phyloP scores from a whole-genome alignment of 352 stramenopile species.

The Globisporangium nodosum region DNA sequence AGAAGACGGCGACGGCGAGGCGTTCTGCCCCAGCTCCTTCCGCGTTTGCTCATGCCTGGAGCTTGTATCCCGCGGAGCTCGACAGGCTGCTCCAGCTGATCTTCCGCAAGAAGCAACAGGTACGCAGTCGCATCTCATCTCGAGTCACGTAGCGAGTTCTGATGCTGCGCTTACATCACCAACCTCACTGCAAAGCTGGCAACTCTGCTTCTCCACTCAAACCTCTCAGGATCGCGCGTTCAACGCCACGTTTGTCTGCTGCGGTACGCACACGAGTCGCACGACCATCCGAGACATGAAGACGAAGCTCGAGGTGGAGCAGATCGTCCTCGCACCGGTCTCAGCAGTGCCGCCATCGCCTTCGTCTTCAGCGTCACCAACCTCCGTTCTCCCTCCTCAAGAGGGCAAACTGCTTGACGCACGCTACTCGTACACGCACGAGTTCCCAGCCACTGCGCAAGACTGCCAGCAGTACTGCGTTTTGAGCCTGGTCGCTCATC shows the following conservation, averaged over 20 bases:
- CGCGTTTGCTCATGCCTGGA: conserved; percentile 21
- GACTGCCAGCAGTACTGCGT: conserved; percentile 32
- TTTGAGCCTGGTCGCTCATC: conserved; percentile 46
- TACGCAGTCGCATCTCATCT: conserved; percentile 6
- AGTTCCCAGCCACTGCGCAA: conserved; percentile 13
- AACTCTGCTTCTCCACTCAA: background rate
- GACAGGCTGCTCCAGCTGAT: conserved; percentile 28
- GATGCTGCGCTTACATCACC: background rate
- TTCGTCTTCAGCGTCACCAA: conserved; percentile 7
- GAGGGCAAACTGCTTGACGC: conserved; percentile 8
- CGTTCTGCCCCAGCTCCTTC: background rate
- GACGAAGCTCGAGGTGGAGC: conserved; percentile 28
- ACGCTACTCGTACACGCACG: conserved; percentile 18
- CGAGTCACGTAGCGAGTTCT: background rate
- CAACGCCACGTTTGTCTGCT: conserved; percentile 38
- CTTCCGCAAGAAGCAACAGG: conserved; percentile 27
- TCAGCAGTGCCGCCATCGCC: conserved; percentile 15
- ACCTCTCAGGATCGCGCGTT: conserved; percentile 25
- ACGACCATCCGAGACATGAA: conserved; percentile 29
- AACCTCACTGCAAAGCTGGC: background rate
- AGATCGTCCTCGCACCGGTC: conserved; percentile 42
- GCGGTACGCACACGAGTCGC: conserved; percentile 21
- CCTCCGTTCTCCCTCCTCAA: background rate
- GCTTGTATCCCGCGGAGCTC: conserved; percentile 32
- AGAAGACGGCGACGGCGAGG: conserved; percentile 1